These are phyloP conservation scores for Ajuga reptans DNA, from an alignment of 305 asterid species.

Conservation along the genomic window DNA sequence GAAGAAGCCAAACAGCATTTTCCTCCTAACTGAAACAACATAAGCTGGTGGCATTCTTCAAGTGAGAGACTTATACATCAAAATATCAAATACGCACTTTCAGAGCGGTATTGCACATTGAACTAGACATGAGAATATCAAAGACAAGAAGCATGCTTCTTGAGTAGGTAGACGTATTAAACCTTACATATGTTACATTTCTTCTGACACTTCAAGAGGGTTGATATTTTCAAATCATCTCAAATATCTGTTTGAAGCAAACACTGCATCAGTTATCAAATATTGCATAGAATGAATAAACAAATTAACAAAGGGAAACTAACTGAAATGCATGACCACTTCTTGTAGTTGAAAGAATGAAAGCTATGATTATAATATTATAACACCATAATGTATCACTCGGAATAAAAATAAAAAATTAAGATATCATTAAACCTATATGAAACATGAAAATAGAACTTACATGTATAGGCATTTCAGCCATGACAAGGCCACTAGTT, in stretches of 20 bases:
- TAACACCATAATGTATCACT: not conserved
- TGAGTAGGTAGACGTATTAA: conserved; percentile 9
- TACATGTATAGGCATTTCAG: conserved; percentile 92
- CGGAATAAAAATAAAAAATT: not conserved
- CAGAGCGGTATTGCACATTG: conserved; percentile 1
- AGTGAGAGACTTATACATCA: not conserved
- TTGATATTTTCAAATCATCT: conserved; percentile 52
- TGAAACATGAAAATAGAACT: conserved; percentile 23
- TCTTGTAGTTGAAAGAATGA: not conserved
- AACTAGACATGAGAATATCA: conserved; percentile 7
- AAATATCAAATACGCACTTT: not conserved
- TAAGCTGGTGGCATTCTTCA: not conserved
- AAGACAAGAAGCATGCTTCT: conserved; percentile 17
- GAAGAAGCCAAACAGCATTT: not conserved
- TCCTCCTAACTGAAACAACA: conserved; percentile 4
- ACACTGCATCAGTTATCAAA: conserved; percentile 20
- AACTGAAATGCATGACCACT: conserved; percentile 6
- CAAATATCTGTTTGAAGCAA: conserved; percentile 59
- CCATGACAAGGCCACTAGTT: conserved; percentile 64
- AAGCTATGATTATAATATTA: not conserved
- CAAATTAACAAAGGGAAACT: not conserved
- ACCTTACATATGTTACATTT: conserved; percentile 26
- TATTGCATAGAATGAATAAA: not conserved
- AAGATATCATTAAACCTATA: not conserved
- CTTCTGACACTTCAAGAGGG: conserved; percentile 23